Percentiles rank a stretch among this genome's conserved stretches.
These are phyloP conservation scores for Tylopilus cervinicoccineus DNA, from an alignment of 768 basidiomycete species.

Conservation along the genomic window DNA sequence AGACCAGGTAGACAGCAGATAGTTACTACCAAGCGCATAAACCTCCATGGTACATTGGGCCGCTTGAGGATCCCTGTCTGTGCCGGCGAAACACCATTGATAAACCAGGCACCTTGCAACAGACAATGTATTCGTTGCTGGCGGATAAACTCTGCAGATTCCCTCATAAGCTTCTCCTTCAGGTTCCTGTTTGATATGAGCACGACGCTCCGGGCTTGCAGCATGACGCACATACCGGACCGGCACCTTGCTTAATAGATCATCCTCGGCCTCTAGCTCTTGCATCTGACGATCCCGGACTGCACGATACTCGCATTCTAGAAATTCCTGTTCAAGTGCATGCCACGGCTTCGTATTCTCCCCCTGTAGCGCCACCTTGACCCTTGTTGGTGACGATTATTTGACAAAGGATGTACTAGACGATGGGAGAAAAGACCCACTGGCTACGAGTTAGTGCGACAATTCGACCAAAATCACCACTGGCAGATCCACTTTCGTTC, in stretches of 20 bases:
- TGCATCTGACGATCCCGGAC: constrained; percentile 87
- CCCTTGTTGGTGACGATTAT: constrained; percentile 38
- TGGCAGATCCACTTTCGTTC: constrained; percentile 79
- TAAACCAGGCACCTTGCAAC: constrained; percentile 89
- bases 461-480: constrained; percentile 74
- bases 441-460: constrained; percentile 79
- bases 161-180: constrained; percentile 80
- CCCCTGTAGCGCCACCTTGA: constrained; percentile 69
- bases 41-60: constrained; percentile 73
- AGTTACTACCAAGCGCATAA: constrained; percentile 70
- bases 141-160: constrained; percentile 86
- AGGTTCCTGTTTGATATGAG: constrained; percentile 56
- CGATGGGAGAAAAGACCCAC: constrained; percentile 41
- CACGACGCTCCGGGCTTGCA: not conserved
- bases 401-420: constrained; percentile 3
- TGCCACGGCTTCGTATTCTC: constrained; percentile 80
- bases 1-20: not conserved
- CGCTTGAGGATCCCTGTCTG: constrained; percentile 45
- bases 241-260: constrained; percentile 79
- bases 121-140: constrained; percentile 88
- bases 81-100: constrained; percentile 62
- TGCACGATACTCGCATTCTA: constrained; percentile 79
- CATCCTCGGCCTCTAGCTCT: constrained; percentile 85
- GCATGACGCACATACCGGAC: constrained; percentile 55
- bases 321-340: constrained; percentile 76